A percentile compares a stretch with the other conserved stretches of the same genome.
Evolutionary conservation across 371 early-diverging fungal species (phyloP).

Genomic region (Enterospora canceri): DNA sequence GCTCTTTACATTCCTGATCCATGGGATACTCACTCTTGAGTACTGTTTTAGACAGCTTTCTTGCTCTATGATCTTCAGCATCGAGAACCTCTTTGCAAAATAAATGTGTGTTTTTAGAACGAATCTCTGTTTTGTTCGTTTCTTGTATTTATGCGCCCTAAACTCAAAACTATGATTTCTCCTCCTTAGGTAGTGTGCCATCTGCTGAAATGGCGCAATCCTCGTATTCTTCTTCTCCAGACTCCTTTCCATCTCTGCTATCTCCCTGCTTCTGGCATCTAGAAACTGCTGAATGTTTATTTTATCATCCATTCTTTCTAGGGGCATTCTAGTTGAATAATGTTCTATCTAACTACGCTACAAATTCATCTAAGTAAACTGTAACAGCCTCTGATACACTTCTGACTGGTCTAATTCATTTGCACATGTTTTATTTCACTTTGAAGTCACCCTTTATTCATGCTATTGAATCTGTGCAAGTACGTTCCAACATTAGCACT

Average conservation of each 20-base stretch:
- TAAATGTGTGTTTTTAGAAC: constrained; percentile 39
- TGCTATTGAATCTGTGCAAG: too few species aligned
- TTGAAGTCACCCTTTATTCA: too few species aligned
- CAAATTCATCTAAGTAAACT: too few species aligned
- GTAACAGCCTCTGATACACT: too few species aligned
- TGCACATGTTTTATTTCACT: too few species aligned
- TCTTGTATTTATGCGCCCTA: constrained; percentile 1
- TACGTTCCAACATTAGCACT: too few species aligned
- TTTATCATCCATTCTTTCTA: constrained; percentile 11
- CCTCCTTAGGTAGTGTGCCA: constrained; percentile 47
- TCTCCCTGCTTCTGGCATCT: constrained; percentile 40
- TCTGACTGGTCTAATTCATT: too few species aligned
- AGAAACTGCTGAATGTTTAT: constrained; percentile 39
- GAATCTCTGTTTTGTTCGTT: constrained; percentile 25
- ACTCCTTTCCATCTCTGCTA: constrained; percentile 35
- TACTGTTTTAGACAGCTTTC: neutral
- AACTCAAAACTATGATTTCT: constrained; percentile 32
- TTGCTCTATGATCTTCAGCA: constrained; percentile 21
- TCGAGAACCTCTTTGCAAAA: constrained; percentile 52
- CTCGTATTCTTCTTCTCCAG: constrained; percentile 31
- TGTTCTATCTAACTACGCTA: too few species aligned
- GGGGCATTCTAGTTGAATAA: too few species aligned
- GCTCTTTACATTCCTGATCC: constrained; percentile 28
- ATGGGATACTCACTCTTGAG: constrained; percentile 20
- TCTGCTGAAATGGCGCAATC: constrained; percentile 41